Base-by-base conservation (phyloP, 108 stramenopile genomes). In the Nitzschia sp. region DNA sequence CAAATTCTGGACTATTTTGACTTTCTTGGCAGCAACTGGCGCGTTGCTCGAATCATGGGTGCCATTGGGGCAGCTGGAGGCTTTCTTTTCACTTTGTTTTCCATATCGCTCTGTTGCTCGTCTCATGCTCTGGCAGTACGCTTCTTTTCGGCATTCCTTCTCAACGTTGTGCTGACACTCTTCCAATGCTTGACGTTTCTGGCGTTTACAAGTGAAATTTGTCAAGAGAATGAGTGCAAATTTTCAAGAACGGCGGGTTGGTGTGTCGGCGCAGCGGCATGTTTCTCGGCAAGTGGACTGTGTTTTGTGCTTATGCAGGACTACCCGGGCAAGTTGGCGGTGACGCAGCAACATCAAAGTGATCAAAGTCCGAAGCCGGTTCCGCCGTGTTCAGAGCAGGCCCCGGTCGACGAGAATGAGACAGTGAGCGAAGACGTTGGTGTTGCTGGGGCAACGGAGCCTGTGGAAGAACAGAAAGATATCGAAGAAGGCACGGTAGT, bases 141-240 rank as follows among this genome's bases (percentile, higher is more conserved):
- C 29, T 54, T 36, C 5, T 64, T 64, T 24, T 32, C 38, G 6
- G 30, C 13, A 3, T 27, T 72, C 21, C 45, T 72, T 8, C 15
- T 72, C 29, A 64, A 23, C 29, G 46, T 70, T 19, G 59, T 74
- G 26, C 45, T 79, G 31, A 56, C 78, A 1, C 11, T 68, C 13
- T 67, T 79, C n/a, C 78, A 79, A 45, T 66, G 78, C 27, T 18
- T 74, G 25, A 64, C 68, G 8, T 72, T 74, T 46, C 21, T 70
- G 13, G 25, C 64, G 9, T 74, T 79, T 33, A 2, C 13, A 36
- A 59, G 54, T 21, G 32, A 59, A 5, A 30, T 71, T 42, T 79
- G 78, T 30, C n/a, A 51, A 38, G 74, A 80, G 17, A 59, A 75
- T 28, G 45, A 30, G 28, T 74, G 73, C 36, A 59, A 35, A 1